These are phyloP conservation scores for Grifola frondosa DNA, from an alignment of 1,284 basidiomycete species.

Conservation along the genomic window DNA sequence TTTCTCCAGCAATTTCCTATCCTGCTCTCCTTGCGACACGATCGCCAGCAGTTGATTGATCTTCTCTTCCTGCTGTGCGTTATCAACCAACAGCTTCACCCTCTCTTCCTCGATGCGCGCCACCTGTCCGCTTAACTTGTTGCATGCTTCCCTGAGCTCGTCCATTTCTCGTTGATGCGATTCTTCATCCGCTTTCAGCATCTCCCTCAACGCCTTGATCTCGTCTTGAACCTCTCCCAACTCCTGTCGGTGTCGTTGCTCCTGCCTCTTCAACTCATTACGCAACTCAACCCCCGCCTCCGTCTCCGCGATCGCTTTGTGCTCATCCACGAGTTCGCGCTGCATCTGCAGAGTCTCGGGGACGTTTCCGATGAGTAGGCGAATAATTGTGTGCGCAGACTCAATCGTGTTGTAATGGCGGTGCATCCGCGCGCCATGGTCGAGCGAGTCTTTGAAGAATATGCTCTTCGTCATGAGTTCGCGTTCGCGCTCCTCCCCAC, in stretches of 20 bases:
- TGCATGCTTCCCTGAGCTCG: not conserved
- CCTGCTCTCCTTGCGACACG: too few species aligned
- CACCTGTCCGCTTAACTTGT: not conserved
- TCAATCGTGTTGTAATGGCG: slow-evolving; percentile 7
- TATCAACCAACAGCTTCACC: not conserved
- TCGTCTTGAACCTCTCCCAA: not conserved
- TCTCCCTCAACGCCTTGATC: not conserved
- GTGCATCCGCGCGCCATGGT: slow-evolving; percentile 13
- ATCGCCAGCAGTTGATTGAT: too few species aligned
- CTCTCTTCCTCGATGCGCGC: not conserved
- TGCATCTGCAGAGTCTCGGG: slow-evolving; percentile 17
- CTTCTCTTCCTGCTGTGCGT: not conserved
- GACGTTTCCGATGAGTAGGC: slow-evolving; percentile 3
- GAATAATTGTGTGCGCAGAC: slow-evolving; percentile 9
- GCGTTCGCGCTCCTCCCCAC: slow-evolving; percentile 6
- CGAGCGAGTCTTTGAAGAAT: slow-evolving; percentile 17
- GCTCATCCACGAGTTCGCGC: slow-evolving; percentile 21
- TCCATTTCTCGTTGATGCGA: not conserved
- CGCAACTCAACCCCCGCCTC: slow-evolving; percentile 19
- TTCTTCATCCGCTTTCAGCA: slow-evolving; percentile 1
- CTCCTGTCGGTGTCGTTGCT: not conserved
- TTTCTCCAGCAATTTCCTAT: too few species aligned
- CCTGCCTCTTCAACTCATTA: not conserved
- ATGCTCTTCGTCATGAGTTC: slow-evolving; percentile 11
- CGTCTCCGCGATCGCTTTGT: slow-evolving; percentile 11